A percentile compares a stretch with the other conserved stretches of the same genome.
These are phyloP conservation scores for Chytriomyces hyalinus DNA, from an alignment of 192 early-diverging fungal genomes.

Conservation along the genomic window DNA sequence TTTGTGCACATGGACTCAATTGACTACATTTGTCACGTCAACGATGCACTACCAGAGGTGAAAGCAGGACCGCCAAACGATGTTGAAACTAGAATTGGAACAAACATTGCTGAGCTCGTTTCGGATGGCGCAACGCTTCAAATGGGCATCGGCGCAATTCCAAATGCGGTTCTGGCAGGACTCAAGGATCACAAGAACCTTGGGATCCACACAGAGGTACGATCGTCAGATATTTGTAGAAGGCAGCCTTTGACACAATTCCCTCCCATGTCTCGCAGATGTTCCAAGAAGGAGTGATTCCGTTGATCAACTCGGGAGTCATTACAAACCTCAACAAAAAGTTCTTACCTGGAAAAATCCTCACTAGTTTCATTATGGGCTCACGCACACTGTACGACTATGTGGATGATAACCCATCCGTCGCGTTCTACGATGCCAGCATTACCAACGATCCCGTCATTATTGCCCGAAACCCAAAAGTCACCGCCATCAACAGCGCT, in stretches of 20 bases:
- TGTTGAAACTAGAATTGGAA: conserved; percentile 53
- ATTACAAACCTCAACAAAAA: conserved; percentile 52
- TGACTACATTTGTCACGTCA: conserved; percentile 51
- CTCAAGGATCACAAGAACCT: conserved; percentile 53
- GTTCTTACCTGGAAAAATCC: conserved; percentile 43
- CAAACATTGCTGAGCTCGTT: conserved; percentile 49
- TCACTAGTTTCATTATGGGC: conserved; percentile 52
- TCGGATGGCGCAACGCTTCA: conserved; percentile 56
- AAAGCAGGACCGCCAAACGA: neutral
- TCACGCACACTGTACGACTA: conserved; percentile 48
- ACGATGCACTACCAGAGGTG: conserved; percentile 41
- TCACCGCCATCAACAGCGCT: conserved; percentile 59
- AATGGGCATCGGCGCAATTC: conserved; percentile 60
- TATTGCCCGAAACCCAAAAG: conserved; percentile 55
- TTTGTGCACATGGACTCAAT: conserved; percentile 51
- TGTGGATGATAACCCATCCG: conserved; percentile 54
- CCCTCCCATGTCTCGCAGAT: conserved; percentile 36
- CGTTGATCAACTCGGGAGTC: conserved; percentile 51
- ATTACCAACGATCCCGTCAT: conserved; percentile 55
- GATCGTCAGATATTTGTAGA: neutral
- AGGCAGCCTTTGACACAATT: neutral
- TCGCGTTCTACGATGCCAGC: conserved; percentile 47
- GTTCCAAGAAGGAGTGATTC: conserved; percentile 57
- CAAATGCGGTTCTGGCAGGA: conserved; percentile 54
- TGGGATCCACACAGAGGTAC: conserved; percentile 58